Percentiles rank a stretch among this genome's conserved stretches.
Conservation (phyloP, 495 filamentous ascomycete species). For the Hypoxylon lienhwacheense region DNA sequence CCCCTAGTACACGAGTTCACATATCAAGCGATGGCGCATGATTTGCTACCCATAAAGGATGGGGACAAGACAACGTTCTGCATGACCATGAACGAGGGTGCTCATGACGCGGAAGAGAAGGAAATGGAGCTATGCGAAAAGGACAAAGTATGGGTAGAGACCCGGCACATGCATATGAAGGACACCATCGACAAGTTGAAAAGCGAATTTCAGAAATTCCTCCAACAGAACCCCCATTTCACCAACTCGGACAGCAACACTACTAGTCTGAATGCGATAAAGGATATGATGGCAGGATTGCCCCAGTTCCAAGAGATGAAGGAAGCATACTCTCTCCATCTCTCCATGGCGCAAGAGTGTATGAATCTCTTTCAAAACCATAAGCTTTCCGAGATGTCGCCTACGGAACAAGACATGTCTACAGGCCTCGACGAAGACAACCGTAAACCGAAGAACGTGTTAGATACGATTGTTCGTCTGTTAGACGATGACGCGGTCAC, state of each 20-base stretch:
- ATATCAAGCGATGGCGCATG: slow-evolving; percentile 97
- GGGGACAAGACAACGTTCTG: slow-evolving; percentile 85
- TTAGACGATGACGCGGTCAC: slow-evolving; percentile 76
- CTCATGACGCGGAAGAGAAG: slow-evolving; percentile 68
- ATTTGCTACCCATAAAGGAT: slow-evolving; percentile 84
- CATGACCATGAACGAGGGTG: slow-evolving; percentile 72
- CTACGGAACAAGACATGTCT: slow-evolving; percentile 79
- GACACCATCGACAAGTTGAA: slow-evolving; percentile 94
- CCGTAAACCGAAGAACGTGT: slow-evolving; percentile 84
- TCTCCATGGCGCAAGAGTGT: slow-evolving; percentile 97
- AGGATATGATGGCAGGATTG: slow-evolving; percentile 93
- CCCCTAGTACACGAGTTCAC: slow-evolving; percentile 95
- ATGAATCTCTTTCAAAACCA: slow-evolving; percentile 87
- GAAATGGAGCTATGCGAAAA: slow-evolving; percentile 88
- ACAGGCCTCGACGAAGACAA: slow-evolving; percentile 93
- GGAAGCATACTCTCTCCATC: slow-evolving; percentile 89
- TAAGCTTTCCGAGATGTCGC: slow-evolving; percentile 84
- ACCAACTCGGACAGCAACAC: slow-evolving; percentile 68
- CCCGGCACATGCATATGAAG: slow-evolving; percentile 95
- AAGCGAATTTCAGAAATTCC: slow-evolving; percentile 87
- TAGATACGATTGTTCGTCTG: slow-evolving; percentile 81
- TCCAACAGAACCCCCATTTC: slow-evolving; percentile 92
- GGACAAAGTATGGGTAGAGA: slow-evolving; percentile 90
- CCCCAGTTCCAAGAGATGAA: slow-evolving; percentile 95
- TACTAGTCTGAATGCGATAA: slow-evolving; percentile 84